Conservation (phyloP, 805 yeast species). For the Ogataea kodamae region DNA sequence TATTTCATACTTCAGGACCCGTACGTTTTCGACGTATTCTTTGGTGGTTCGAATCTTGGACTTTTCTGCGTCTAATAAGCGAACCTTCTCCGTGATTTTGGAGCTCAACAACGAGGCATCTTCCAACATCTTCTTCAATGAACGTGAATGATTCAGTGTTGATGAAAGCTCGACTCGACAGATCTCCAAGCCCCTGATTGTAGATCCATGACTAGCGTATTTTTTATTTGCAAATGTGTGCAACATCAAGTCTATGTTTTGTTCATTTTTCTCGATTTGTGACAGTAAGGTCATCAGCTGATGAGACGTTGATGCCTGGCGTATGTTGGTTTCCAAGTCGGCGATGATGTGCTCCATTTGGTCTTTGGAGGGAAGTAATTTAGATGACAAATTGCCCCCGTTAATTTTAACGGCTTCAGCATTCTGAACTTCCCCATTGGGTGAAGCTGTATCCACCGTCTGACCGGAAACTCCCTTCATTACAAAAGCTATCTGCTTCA, state of each 20-base stretch:
- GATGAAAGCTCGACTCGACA: slow-evolving; percentile 61
- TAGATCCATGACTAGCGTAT: slow-evolving; percentile 37
- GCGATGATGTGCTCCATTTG: slow-evolving; percentile 18
- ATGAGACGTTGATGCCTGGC: slow-evolving; percentile 22
- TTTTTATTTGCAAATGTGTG: slow-evolving; percentile 28
- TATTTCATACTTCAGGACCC: slow-evolving; percentile 61
- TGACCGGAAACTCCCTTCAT: too few species aligned
- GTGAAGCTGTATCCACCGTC: too few species aligned
- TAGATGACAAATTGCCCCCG: background rate
- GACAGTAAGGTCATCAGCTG: slow-evolving; percentile 23
- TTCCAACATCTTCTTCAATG: slow-evolving; percentile 50
- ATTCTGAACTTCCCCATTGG: too few species aligned
- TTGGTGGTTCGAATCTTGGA: slow-evolving; percentile 58
- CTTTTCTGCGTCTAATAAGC: slow-evolving; percentile 67
- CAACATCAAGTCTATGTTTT: slow-evolving; percentile 24
- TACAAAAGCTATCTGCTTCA: too few species aligned
- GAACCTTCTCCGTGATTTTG: slow-evolving; percentile 64
- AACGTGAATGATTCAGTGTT: slow-evolving; percentile 53
- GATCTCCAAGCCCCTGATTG: slow-evolving; percentile 49
- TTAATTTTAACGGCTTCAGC: too few species aligned
- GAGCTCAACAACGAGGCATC: slow-evolving; percentile 64
- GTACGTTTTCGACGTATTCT: slow-evolving; percentile 61
- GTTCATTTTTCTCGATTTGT: slow-evolving; percentile 26
- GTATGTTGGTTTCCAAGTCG: slow-evolving; percentile 23
- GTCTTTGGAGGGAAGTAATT: slow-evolving; percentile 21